These are phyloP conservation scores for Persicaria tinctoria DNA, from an alignment of 148 eudicot genomes.

Conservation along the genomic window DNA sequence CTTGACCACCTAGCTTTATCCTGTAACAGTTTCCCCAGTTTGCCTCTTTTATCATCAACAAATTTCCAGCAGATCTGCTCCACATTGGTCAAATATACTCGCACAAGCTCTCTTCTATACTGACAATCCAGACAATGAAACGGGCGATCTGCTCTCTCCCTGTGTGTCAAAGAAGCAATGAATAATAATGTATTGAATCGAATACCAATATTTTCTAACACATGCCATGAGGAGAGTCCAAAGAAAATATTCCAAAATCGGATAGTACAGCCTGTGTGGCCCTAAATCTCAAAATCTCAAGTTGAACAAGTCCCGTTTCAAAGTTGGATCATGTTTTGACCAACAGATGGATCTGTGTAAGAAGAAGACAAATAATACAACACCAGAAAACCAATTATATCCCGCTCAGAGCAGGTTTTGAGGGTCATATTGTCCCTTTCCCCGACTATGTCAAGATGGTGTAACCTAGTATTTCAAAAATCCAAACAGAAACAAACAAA, in stretches of 20 bases:
- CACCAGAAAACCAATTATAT: too few species aligned
- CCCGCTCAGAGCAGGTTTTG: too few species aligned
- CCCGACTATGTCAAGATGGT: too few species aligned
- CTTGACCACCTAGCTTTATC: slow-evolving; percentile 92
- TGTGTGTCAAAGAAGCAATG: slow-evolving; percentile 20
- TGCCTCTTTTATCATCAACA: slow-evolving; percentile 79
- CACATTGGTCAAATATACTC: slow-evolving; percentile 81
- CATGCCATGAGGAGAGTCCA: background rate
- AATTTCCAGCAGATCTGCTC: slow-evolving; percentile 85
- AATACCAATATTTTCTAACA: background rate
- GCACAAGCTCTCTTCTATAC: slow-evolving; percentile 81
- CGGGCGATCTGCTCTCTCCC: slow-evolving; percentile 81
- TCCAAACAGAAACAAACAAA: too few species aligned
- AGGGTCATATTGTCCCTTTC: too few species aligned
- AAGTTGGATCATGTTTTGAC: background rate
- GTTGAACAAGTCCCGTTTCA: too few species aligned
- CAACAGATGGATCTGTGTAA: too few species aligned
- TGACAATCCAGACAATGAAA: slow-evolving; percentile 87
- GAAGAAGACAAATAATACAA: too few species aligned
- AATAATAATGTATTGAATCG: background rate
- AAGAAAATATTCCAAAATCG: background rate
- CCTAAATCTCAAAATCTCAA: background rate
- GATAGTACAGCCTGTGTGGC: background rate
- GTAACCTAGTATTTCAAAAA: too few species aligned
- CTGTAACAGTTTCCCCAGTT: slow-evolving; percentile 70